Percentiles rank a stretch among this genome's conserved stretches.
phyloP scores from a whole-genome alignment of 2,329 filamentous ascomycete genomes.

The Stachybotrys chartarum region DNA sequence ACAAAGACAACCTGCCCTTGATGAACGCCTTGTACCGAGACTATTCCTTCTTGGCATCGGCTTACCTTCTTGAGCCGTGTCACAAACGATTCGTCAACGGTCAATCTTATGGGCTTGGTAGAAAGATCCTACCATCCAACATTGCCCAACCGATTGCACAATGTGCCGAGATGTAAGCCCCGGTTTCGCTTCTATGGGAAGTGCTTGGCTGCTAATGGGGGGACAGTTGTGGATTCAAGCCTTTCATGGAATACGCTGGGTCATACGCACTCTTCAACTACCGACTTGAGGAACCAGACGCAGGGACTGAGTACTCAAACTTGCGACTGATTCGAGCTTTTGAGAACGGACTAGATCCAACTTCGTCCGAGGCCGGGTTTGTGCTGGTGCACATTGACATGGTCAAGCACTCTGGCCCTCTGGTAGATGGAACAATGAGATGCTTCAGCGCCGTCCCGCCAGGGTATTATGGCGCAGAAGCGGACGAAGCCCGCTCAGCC shows the following conservation, averaged over 20 bases:
- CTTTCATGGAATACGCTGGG: conserved; percentile 45
- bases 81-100: conserved; percentile 67
- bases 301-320: conserved; percentile 55
- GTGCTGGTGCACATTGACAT: conserved; percentile 95
- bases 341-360: conserved; percentile 78
- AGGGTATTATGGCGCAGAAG: conserved; percentile 15
- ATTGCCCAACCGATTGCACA: conserved; percentile 77
- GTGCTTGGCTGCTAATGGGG: neutral
- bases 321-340: conserved; percentile 85
- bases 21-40: conserved; percentile 87
- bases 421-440: conserved; percentile 66
- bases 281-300: conserved; percentile 47
- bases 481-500: conserved; percentile 34
- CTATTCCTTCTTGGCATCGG: conserved; percentile 84
- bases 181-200: neutral
- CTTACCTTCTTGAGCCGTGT: conserved; percentile 87
- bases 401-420: conserved; percentile 75
- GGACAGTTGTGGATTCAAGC: conserved; percentile 63
- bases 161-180: conserved; percentile 75
- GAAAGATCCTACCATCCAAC: conserved; percentile 63
- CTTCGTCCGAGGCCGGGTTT: conserved; percentile 88
- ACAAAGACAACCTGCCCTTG: conserved; percentile 64
- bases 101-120: conserved; percentile 69
- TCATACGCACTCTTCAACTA: conserved; percentile 66
- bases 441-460: conserved; percentile 42